Conservation (phyloP, 352 stramenopile genomes). For the Phytophthora chlamydospora region DNA sequence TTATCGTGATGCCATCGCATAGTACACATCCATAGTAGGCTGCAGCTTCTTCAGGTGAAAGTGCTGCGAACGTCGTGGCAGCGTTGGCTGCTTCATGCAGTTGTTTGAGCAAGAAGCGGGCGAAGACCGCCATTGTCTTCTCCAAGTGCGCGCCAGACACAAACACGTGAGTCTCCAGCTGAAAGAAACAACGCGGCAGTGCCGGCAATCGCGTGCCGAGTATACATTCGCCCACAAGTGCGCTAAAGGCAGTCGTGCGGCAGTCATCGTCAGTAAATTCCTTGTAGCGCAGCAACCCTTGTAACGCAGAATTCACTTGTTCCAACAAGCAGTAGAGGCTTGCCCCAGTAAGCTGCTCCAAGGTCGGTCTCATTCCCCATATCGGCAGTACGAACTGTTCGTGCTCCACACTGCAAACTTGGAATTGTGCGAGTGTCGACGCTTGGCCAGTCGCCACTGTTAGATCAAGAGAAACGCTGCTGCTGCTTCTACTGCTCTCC, state of each 20-base stretch:
- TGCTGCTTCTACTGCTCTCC: constrained; percentile 4
- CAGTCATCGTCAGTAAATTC: constrained; percentile 40
- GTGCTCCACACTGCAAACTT: constrained; percentile 27
- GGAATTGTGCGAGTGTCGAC: constrained; percentile 4
- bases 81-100: constrained; percentile 41
- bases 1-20: constrained; percentile 28
- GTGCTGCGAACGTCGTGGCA: constrained; percentile 10
- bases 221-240: constrained; percentile 34
- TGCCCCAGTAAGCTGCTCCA: constrained; percentile 27
- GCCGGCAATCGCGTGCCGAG: constrained; percentile 11
- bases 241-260: constrained; percentile 19
- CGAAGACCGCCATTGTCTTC: constrained; percentile 55
- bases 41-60: constrained; percentile 13
- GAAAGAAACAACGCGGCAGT: constrained; percentile 12
- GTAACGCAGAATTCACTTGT: constrained; percentile 13
- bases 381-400: constrained; percentile 31
- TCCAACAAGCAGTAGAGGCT: constrained; percentile 24
- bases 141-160: constrained; percentile 47
- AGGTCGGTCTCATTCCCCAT: constrained; percentile 29
- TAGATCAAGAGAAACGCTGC: constrained; percentile 11
- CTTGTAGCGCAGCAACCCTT: constrained; percentile 12
- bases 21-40: constrained; percentile 18
- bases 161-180: constrained; percentile 47
- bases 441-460: constrained; percentile 21
- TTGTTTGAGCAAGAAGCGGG: constrained; percentile 48